phyloP scores from a whole-genome alignment of 352 stramenopile species.

The Ophiocytium majus region DNA sequence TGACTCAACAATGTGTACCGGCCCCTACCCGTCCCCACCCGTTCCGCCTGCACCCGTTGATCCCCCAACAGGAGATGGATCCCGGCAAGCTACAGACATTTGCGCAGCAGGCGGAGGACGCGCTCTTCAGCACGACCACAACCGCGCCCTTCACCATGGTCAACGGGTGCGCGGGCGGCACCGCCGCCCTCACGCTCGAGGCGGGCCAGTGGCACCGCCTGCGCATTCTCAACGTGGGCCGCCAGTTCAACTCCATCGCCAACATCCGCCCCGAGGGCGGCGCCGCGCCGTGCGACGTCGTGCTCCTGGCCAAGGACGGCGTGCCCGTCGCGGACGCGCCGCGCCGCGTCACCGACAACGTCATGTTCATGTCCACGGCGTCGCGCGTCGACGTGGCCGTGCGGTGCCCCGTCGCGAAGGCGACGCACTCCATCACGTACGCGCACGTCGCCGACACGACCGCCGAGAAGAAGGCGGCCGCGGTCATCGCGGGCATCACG shows the following conservation, averaged over 20 bases:
- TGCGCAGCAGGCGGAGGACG: not conserved
- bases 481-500: not conserved
- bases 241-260: not conserved
- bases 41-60: conserved; percentile 23
- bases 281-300: not conserved
- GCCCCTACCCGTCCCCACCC: no score
- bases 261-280: not conserved
- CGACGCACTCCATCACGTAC: not conserved
- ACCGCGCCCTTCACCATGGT: not conserved
- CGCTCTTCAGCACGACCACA: not conserved
- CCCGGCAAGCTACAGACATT: not conserved
- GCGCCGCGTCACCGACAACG: not conserved
- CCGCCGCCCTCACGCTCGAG: not conserved
- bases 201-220: conserved; percentile 3
- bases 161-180: not conserved
- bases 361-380: not conserved
- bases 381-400: conserved; percentile 11
- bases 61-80: not conserved
- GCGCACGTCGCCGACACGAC: not conserved
- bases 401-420: not conserved
- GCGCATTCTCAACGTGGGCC: not conserved
- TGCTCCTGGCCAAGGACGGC: not conserved
- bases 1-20: no score
- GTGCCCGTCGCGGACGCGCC: not conserved
- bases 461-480: not conserved